Evolutionary conservation across 2,329 filamentous ascomycete species (phyloP), one percentile per base, ranked within the genome.

Genomic region (Cryphonectria nitschkei): DNA sequence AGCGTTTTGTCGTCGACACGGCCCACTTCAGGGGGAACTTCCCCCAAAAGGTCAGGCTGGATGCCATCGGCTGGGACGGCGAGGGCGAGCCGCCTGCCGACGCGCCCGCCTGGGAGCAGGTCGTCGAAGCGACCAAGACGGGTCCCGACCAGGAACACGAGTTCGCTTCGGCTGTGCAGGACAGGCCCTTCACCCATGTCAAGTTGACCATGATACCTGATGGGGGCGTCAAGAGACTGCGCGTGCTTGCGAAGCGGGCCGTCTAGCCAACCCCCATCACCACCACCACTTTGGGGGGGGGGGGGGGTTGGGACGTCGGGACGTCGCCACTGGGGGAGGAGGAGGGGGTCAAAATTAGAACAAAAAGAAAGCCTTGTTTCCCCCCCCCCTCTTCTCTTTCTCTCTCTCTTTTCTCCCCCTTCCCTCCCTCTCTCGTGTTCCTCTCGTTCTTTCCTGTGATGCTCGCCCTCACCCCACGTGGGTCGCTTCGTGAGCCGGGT

Each of bases 161-260:
- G 73, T 93, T 92, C 78, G 82, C 81, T 43, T 86, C 83, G 68
- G 76, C 84, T 70, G 83, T 89, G 26, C 83, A 85, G 75, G 88
- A 89, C 52, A 86, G 84, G 78, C 82, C 84, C 2, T 92, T 93
- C 77, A 94, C 92, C 16, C 94, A 96, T 82, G 90, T 95, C 32
- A 98, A 97, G 86, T 84, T 98, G 79, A 92, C 93, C 46, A 96
- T 98, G 79, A 93, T 97, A 75, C 95, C 95, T 0, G 95, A 98
- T 80, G 95, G 95, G 46, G 95, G 95, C 34, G 92, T 98, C 2
- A 97, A 97, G 88, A 86, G 95, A 74, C 87, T 98, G 74, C 88
- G 94, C 62, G 89, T 95, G 1, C 90, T 93, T 80, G 93, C 92
- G 2, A 89, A 86, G 77, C 85, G 89, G 75, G 82, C 81, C n/a